Conservation (phyloP, 306 rosid species). For the Spatholobus suberectus region DNA sequence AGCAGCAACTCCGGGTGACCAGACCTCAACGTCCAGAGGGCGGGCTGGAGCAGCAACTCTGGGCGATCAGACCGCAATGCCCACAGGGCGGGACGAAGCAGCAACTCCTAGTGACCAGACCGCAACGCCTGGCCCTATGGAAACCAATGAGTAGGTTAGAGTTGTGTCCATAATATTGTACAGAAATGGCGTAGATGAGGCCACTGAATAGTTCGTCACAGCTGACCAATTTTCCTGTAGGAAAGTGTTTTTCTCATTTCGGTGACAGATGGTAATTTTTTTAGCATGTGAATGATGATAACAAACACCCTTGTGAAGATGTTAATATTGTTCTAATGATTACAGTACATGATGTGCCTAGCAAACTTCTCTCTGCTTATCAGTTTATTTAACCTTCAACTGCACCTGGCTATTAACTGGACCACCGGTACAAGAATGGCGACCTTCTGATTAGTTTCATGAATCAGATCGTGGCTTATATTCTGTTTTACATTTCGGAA, state of each 20-base stretch:
- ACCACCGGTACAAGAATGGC: constrained; percentile 7
- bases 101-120: background rate
- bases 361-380: background rate
- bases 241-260: constrained; percentile 21
- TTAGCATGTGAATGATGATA: constrained; percentile 25
- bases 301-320: background rate
- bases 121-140: constrained; percentile 8
- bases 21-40: background rate
- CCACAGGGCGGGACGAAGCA: constrained; percentile 1
- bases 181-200: constrained; percentile 35
- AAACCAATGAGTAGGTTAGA: constrained; percentile 43
- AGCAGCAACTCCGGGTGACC: background rate
- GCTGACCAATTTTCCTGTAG: constrained; percentile 24
- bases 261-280: background rate
- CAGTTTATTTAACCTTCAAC: constrained; percentile 1
- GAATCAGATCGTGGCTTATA: background rate
- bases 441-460: background rate
- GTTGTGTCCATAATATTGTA: constrained; percentile 36
- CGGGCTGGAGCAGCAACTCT: background rate
- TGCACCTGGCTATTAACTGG: background rate
- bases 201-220: constrained; percentile 12
- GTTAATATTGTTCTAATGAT: constrained; percentile 22
- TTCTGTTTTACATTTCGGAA: background rate
- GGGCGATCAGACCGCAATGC: background rate
- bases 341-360: constrained; percentile 21